Conservation (phyloP, 2,329 filamentous ascomycete species). For the Fusarium sp. region DNA sequence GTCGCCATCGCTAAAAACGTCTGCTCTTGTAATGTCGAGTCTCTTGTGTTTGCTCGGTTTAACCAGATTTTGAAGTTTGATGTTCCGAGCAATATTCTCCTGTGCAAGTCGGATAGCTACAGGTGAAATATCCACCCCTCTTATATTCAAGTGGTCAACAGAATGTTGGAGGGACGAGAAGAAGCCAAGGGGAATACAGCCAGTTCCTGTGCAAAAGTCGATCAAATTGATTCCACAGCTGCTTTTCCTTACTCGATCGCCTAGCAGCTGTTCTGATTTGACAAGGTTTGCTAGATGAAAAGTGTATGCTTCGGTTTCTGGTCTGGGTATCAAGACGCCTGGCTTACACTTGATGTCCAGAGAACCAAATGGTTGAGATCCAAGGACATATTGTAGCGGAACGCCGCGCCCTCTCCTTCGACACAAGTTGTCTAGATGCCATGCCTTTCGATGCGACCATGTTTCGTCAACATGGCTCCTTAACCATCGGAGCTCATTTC, state of each 20-base stretch:
- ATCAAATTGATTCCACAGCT: conserved; percentile 67
- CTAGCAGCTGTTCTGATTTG: conserved; percentile 36
- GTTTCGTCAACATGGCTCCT: conserved; percentile 64
- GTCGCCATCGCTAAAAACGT: conserved; percentile 61
- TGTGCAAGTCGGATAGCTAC: conserved; percentile 72
- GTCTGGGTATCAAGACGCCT: conserved; percentile 87
- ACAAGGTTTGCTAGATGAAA: conserved; percentile 63
- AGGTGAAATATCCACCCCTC: conserved; percentile 79
- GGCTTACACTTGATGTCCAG: conserved; percentile 80
- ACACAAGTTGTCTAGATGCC: conserved; percentile 57
- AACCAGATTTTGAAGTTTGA: conserved; percentile 40
- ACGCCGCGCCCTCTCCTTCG: conserved; percentile 67
- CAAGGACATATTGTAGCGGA: conserved; percentile 90
- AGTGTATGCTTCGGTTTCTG: conserved; percentile 78
- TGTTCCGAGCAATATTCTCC: conserved; percentile 70
- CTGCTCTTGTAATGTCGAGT: conserved; percentile 59
- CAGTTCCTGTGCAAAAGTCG: conserved; percentile 91
- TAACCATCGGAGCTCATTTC: conserved; percentile 80
- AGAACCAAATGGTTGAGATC: conserved; percentile 86
- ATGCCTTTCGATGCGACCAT: conserved; percentile 15
- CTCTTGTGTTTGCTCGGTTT: conserved; percentile 31
- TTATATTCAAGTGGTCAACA: conserved; percentile 59
- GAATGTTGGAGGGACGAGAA: conserved; percentile 66
- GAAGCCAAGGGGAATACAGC: conserved; percentile 86
- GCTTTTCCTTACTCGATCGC: conserved; percentile 9